These are phyloP conservation scores for Nakaseomyces sp. DNA, from an alignment of 1,139 yeast species.

Conservation along the genomic window DNA sequence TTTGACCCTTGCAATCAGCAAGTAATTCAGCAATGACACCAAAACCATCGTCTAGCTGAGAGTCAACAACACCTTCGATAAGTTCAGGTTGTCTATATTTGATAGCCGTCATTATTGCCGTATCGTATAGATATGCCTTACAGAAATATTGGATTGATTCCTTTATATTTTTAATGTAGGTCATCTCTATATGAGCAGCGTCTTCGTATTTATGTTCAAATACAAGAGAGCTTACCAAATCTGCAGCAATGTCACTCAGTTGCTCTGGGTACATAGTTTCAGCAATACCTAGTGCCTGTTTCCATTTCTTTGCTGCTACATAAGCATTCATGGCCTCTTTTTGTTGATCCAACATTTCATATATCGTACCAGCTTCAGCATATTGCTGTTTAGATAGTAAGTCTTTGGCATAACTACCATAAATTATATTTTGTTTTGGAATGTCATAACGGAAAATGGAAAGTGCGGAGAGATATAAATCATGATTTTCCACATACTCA, in stretches of 20 bases:
- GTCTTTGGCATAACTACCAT: slow-evolving; percentile 53
- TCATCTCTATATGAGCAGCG: slow-evolving; percentile 71
- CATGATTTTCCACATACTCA: slow-evolving; percentile 63
- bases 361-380: slow-evolving; percentile 67
- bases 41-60: slow-evolving; percentile 77
- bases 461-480: slow-evolving; percentile 64
- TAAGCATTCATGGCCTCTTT: slow-evolving; percentile 63
- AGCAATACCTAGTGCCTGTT: slow-evolving; percentile 65
- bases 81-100: slow-evolving; percentile 39
- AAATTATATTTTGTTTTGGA: slow-evolving; percentile 46
- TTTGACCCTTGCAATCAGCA: slow-evolving; percentile 85
- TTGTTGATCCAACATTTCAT: slow-evolving; percentile 54
- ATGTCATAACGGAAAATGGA: slow-evolving; percentile 50
- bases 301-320: slow-evolving; percentile 68
- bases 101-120: slow-evolving; percentile 61
- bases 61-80: slow-evolving; percentile 54
- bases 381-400: slow-evolving; percentile 49
- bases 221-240: slow-evolving; percentile 48
- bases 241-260: slow-evolving; percentile 43
- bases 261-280: slow-evolving; percentile 35
- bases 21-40: slow-evolving; percentile 78
- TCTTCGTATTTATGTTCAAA: slow-evolving; percentile 70
- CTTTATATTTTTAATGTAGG: slow-evolving; percentile 51
- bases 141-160: slow-evolving; percentile 63
- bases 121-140: slow-evolving; percentile 65